Evolutionary conservation across 805 yeast genomes (phyloP).

Genomic region (Saccharomycopsis sp.): DNA sequence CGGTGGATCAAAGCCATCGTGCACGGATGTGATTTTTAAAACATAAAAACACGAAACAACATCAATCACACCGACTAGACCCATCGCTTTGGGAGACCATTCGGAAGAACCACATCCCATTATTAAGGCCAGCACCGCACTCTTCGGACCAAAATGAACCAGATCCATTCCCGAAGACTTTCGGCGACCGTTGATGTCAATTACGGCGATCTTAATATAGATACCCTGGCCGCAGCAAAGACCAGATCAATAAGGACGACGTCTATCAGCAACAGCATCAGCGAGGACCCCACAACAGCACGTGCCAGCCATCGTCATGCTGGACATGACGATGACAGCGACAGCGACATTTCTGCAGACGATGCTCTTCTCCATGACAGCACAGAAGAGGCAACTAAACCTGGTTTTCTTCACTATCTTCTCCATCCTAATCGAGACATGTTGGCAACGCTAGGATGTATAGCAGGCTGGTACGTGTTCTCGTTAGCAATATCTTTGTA

Average conservation of each 20-base stretch:
- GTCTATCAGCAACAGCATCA: not conserved
- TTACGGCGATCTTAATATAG: conserved; percentile 12
- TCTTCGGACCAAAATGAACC: not conserved
- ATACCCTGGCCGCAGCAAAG: not conserved
- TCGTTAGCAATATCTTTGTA: conserved; percentile 69
- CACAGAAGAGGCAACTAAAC: not conserved
- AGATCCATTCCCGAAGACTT: conserved; percentile 9
- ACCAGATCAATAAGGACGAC: conserved; percentile 3
- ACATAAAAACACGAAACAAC: too few relatives aligned
- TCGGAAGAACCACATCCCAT: too few relatives aligned
- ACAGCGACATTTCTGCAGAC: conserved; percentile 6
- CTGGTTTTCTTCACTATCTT: conserved; percentile 4
- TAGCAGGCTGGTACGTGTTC: conserved; percentile 63
- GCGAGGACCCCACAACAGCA: not conserved
- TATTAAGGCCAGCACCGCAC: too few relatives aligned
- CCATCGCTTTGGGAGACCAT: too few relatives aligned
- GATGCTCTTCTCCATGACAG: not conserved
- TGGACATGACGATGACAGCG: conserved; percentile 1
- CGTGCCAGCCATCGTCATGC: not conserved
- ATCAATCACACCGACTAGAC: too few relatives aligned
- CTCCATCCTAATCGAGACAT: conserved; percentile 13
- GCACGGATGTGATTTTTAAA: too few relatives aligned
- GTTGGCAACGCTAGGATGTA: conserved; percentile 11
- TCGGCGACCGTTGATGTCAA: conserved; percentile 17
- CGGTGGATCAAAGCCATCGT: too few relatives aligned